Evolutionary conservation across 2,329 filamentous ascomycete species (phyloP).

Genomic region (Trichoderma endophyticum): DNA sequence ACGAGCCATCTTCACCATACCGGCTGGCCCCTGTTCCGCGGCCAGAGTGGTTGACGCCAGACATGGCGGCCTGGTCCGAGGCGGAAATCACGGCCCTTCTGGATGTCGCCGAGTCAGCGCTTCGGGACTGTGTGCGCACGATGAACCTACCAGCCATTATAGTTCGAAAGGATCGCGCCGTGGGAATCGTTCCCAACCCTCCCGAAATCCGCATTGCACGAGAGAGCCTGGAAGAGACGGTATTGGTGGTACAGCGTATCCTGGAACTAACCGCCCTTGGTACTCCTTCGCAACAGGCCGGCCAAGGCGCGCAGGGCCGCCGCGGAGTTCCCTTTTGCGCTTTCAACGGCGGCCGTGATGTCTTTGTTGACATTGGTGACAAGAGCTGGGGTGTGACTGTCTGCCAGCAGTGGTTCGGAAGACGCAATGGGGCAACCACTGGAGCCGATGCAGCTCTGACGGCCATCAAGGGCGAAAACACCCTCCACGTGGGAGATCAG

Average conservation of each 20-base stretch:
- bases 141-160: conserved; percentile 77
- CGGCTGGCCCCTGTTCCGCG: conserved; percentile 66
- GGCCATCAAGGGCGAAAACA: conserved; percentile 67
- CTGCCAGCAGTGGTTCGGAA: conserved; percentile 86
- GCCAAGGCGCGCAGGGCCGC: conserved; percentile 12
- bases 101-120: conserved; percentile 80
- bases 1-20: conserved; percentile 60
- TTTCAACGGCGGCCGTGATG: conserved; percentile 96
- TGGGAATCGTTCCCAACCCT: conserved; percentile 69
- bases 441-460: conserved; percentile 22
- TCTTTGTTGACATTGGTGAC: conserved; percentile 98
- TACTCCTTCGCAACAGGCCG: conserved; percentile 30
- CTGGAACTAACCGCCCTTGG: conserved; percentile 72
- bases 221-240: conserved; percentile 92
- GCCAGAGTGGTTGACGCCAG: conserved; percentile 68
- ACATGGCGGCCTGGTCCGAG: conserved; percentile 76
- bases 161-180: conserved; percentile 83
- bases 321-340: conserved; percentile 80
- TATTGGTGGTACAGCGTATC: conserved; percentile 88
- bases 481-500: conserved; percentile 93
- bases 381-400: conserved; percentile 94
- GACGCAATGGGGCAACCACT: conserved; percentile 17
- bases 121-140: conserved; percentile 75
- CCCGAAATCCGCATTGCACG: conserved; percentile 68
- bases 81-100: conserved; percentile 75